Evolutionary conservation across 1,284 basidiomycete species (phyloP).

Genomic region (Rhodotorula sp.): DNA sequence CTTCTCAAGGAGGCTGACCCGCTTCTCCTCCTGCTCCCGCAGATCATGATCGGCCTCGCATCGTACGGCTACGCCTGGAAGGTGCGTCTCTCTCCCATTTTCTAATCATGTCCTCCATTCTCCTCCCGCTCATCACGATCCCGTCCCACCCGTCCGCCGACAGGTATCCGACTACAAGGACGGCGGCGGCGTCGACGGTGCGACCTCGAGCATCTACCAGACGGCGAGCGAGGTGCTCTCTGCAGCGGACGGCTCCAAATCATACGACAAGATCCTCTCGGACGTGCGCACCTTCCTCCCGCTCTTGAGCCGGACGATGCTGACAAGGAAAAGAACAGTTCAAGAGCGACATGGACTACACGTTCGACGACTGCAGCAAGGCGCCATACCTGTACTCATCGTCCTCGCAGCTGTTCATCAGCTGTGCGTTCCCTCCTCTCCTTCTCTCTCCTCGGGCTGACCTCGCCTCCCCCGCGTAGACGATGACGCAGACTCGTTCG

Average conservation of each 20-base stretch:
- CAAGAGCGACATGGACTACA: conserved; percentile 12
- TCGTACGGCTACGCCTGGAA: conserved; percentile 27
- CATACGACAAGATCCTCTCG: not conserved
- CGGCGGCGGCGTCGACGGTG: conserved; percentile 22
- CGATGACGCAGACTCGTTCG: conserved; percentile 21
- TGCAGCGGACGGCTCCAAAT: not conserved
- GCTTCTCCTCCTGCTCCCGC: not conserved
- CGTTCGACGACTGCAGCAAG: conserved; percentile 27
- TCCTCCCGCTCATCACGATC: too few species aligned
- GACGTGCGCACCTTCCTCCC: not conserved
- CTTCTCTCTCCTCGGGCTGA: not conserved
- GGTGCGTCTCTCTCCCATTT: not conserved
- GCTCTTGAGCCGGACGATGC: too few species aligned
- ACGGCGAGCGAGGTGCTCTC: not conserved
- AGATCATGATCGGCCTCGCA: conserved; percentile 26
- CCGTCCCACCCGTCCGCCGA: too few species aligned
- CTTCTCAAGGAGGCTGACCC: too few species aligned
- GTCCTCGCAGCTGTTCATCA: conserved; percentile 11
- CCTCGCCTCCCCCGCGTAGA: not conserved
- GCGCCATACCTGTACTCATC: conserved; percentile 18
- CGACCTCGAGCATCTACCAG: conserved; percentile 26
- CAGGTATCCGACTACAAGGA: conserved; percentile 16
- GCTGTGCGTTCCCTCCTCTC: conserved; percentile 3
- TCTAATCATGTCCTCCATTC: too few species aligned
- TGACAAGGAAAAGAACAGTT: too few species aligned